Evolutionary conservation across 257 asterid genomes (phyloP).

Genomic region (Lavandula angustifolia): DNA sequence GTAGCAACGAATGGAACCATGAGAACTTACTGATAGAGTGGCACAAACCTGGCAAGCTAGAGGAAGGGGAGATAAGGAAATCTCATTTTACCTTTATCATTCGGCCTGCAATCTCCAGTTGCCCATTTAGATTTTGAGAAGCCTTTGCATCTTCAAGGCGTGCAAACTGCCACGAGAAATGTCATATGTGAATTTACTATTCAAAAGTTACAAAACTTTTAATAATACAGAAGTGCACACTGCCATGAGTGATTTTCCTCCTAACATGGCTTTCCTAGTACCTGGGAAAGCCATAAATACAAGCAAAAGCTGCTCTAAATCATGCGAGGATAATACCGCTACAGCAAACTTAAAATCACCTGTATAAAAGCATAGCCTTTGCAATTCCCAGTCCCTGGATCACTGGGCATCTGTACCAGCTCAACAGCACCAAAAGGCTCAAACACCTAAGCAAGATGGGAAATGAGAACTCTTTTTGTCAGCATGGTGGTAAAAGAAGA

Average conservation of each 20-base stretch:
- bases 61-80: neutral
- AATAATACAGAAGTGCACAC: constrained; percentile 13
- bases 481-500: neutral
- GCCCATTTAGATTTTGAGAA: constrained; percentile 66
- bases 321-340: constrained; percentile 1
- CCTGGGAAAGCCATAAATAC: constrained; percentile 18
- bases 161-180: constrained; percentile 51
- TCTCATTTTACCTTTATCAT: constrained; percentile 50
- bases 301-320: constrained; percentile 17
- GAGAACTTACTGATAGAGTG: neutral
- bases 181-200: constrained; percentile 15
- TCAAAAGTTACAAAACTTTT: constrained; percentile 8
- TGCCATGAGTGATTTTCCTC: constrained; percentile 8
- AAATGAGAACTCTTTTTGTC: constrained; percentile 4
- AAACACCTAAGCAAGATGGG: constrained; percentile 47
- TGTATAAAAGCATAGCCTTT: constrained; percentile 73
- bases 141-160: constrained; percentile 70
- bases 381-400: constrained; percentile 58
- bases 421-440: constrained; percentile 73
- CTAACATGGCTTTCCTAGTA: constrained; percentile 21
- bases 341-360: constrained; percentile 42
- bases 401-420: constrained; percentile 73
- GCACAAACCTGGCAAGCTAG: neutral
- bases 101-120: constrained; percentile 69
- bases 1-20: neutral